Evolutionary conservation across 495 filamentous ascomycete genomes (phyloP), one percentile per base, ranked within the genome.

Genomic region (Penicillium nucicola): DNA sequence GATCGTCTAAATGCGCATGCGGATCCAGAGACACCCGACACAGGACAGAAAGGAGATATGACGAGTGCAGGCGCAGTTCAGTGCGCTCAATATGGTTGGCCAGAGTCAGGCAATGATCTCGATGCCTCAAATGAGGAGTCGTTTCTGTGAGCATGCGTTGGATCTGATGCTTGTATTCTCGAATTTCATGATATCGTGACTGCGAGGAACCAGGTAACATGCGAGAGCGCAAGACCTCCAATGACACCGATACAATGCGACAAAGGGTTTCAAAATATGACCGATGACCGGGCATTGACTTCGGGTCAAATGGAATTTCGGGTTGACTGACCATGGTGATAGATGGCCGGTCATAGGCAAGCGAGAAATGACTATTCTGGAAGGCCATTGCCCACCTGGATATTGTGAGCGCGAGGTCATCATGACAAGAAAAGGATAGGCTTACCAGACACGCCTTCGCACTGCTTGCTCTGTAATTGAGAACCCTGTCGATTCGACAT

Each of bases 291-390:
- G 75, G 74, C 58, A 70, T 72, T 0, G 74, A 75, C 50, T 77
- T 70, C 15, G 63, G 70, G 48, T 73, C 64, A 45, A 72, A 72
- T 10, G 77, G 71, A 38, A 81, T 77, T 23, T 77, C 72, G 4
- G 72, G 70, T 52, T 80, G 77, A 42, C 70, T 76, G 28, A 77
- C 70, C 53, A 77, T 76, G 4, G 76, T 78, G 23, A 78, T 77
- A 4, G 79, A 79, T 13, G 76, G 77, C 34, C 81, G 64, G 53
- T 84, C 81, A 66, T 83, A 84, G 4, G 79, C 78, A 18, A 84
- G 74, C 5, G 78, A 83, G 34, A 84, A 75, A 42, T 84, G 72
- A 45, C 77, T 80, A 49, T 84, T 82, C 50, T 84, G 81, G 65
- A 82, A 84, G 5, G 81, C 71, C 61, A 84, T 74, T 12, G 77